Percentiles rank a stretch among this genome's conserved stretches.
Evolutionary conservation across 1,284 basidiomycete species (phyloP).

Genomic region (Trametes hirsuta): DNA sequence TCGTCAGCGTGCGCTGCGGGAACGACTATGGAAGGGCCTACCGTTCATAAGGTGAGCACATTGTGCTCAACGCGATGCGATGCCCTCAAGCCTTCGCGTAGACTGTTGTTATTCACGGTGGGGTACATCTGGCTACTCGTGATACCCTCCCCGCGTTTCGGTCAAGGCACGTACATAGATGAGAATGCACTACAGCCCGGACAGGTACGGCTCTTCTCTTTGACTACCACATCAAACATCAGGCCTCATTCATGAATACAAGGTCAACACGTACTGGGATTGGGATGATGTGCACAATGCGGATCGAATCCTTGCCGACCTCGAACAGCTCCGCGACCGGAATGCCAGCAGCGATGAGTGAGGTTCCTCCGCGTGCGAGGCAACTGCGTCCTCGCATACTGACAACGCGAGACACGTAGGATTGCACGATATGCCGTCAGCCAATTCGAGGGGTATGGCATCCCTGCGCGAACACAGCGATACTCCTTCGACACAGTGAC

Average conservation of each 20-base stretch:
- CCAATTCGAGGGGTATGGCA: constrained; percentile 72
- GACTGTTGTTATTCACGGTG: constrained; percentile 56
- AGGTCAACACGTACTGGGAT: constrained; percentile 89
- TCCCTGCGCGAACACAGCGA: constrained; percentile 67
- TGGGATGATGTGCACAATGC: constrained; percentile 89
- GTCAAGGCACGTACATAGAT: constrained; percentile 79
- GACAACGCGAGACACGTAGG: constrained; percentile 41
- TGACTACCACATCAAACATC: neutral
- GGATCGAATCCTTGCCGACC: constrained; percentile 71
- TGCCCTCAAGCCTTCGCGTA: constrained; percentile 27
- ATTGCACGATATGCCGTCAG: constrained; percentile 45
- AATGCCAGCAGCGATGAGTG: constrained; percentile 76
- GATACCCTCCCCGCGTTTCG: constrained; percentile 69
- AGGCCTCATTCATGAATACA: neutral
- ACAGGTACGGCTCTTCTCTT: constrained; percentile 58
- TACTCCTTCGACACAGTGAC: constrained; percentile 60
- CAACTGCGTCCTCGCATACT: neutral
- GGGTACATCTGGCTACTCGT: constrained; percentile 79
- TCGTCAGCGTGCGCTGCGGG: constrained; percentile 40
- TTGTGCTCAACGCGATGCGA: neutral
- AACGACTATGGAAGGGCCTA: constrained; percentile 21
- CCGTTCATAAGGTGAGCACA: constrained; percentile 15
- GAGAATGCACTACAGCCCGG: constrained; percentile 93
- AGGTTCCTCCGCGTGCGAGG: constrained; percentile 36
- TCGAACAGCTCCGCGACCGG: constrained; percentile 64